Percentiles rank a stretch among this genome's conserved stretches.
phyloP scores from a whole-genome alignment of 2,329 filamentous ascomycete genomes.

The Pleoardoris graminearum region DNA sequence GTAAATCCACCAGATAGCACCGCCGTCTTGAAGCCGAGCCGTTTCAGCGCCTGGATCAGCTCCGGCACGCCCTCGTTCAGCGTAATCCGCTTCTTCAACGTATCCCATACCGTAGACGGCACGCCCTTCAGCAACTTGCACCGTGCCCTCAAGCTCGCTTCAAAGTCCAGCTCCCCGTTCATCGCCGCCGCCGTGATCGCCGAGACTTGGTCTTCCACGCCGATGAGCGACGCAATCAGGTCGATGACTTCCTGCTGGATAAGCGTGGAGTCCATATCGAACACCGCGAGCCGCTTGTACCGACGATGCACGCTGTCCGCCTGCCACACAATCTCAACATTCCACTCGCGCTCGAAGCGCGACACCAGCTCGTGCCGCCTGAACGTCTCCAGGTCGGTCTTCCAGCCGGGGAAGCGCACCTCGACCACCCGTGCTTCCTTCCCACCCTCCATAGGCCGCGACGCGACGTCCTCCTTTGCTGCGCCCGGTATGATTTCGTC shows the following conservation, averaged over 20 bases:
- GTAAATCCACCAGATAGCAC: conserved; percentile 92
- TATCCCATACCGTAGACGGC: conserved; percentile 75
- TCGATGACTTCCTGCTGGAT: conserved; percentile 99
- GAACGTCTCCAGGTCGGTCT: conserved; percentile 64
- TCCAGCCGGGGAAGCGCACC: conserved; percentile 63
- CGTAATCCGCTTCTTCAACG: conserved; percentile 73
- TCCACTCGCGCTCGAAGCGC: conserved; percentile 86
- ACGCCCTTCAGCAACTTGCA: conserved; percentile 82
- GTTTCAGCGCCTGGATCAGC: conserved; percentile 73
- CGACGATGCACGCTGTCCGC: conserved; percentile 72
- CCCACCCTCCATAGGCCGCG: conserved; percentile 61
- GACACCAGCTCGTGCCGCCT: conserved; percentile 78
- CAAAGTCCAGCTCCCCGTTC: conserved; percentile 94
- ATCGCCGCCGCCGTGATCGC: conserved; percentile 91
- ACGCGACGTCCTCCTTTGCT: conserved; percentile 52
- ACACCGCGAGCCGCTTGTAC: conserved; percentile 85
- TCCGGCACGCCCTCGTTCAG: conserved; percentile 80
- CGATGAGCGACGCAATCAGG: conserved; percentile 82
- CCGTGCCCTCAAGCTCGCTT: conserved; percentile 77
- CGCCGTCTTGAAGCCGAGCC: conserved; percentile 81
- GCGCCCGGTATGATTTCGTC: conserved; percentile 55
- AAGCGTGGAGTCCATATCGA: conserved; percentile 98
- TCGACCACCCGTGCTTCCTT: conserved; percentile 67
- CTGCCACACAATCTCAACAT: conserved; percentile 81
- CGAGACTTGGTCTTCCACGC: conserved; percentile 79